Evolutionary conservation across 2,329 filamentous ascomycete genomes (phyloP).

Genomic region (Beauveria sp.): DNA sequence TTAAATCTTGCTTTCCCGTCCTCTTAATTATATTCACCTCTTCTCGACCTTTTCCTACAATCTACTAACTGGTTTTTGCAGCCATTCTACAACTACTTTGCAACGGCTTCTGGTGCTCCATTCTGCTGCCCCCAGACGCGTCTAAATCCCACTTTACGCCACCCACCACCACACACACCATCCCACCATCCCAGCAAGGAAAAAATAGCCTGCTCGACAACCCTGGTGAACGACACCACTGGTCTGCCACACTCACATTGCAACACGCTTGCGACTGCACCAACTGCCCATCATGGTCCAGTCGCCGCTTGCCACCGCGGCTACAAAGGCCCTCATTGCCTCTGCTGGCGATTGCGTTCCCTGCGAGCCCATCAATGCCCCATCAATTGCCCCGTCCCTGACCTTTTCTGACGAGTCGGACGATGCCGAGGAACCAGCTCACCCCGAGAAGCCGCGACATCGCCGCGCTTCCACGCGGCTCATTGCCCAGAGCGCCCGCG

Average conservation of each 20-base stretch:
- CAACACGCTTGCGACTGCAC: background rate
- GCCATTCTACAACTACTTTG: background rate
- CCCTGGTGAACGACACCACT: background rate
- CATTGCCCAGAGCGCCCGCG: conserved; percentile 54
- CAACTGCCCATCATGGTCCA: conserved; percentile 23
- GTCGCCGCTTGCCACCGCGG: conserved; percentile 15
- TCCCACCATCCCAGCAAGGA: background rate
- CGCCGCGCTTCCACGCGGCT: conserved; percentile 64
- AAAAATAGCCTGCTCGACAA: conserved; percentile 1
- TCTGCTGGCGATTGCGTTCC: conserved; percentile 35
- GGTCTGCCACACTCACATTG: background rate
- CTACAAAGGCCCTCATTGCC: conserved; percentile 32
- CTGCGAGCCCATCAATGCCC: conserved; percentile 31
- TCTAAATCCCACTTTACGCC: conserved; percentile 9
- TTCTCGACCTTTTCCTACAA: background rate
- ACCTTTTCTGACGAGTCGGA: conserved; percentile 57
- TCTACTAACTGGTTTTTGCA: background rate
- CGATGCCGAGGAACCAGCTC: conserved; percentile 44
- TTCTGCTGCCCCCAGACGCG: background rate
- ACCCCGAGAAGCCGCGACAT: conserved; percentile 36
- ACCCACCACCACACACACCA: conserved; percentile 7
- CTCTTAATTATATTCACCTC: background rate
- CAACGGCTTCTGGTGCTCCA: background rate
- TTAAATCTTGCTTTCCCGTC: background rate
- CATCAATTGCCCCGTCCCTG: conserved; percentile 52